Evolutionary conservation across 106 monocot species (phyloP), one percentile per base, ranked within the genome.

Genomic region (Dioscorea dumetorum): DNA sequence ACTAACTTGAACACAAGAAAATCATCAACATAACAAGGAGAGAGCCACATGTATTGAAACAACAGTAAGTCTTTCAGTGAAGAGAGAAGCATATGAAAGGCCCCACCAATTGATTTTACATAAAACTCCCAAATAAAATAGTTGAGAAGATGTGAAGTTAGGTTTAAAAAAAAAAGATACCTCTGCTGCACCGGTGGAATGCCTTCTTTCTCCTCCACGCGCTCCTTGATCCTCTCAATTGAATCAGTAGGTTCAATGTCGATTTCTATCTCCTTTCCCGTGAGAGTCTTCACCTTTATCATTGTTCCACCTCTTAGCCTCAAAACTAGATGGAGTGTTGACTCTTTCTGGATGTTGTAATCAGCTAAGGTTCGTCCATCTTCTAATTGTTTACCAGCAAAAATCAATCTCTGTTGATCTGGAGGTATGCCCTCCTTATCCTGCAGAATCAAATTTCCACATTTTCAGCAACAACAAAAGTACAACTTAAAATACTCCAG

Each of bases 171-270:
- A 59, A 28, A 11, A 59, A 22, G 23, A 48, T 59, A 80, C 79
- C 79, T 80, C 57, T 74, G 74, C 74, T 80, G 79, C 64, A 74
- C 70, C n/a, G 79, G 79, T 35, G 79, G 79, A 65, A 80, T 80
- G 12, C 74, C 79, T 70, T 74, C 74, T 66, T 80, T 80, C 74
- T 80, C 79, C 64, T 80, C 79, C n/a, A 80, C 69, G 8, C 74
- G 54, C 70, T 80, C 79, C 64, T 80, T 74, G 70, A 80, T 70
- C 51, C 70, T 62, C 21, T 80, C 74, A 21, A 80, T 70, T 1
- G 79, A 74, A 64, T 80, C 79, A 1, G 69, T 74, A 34, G 64
- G 74, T 24, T 80, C 79, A 16, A 79, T 69, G 63, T 74, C 74
- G 5, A 79, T 79, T 19, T 79, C 79, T 28, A 70, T 80, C 32